Conservation (phyloP, 2,329 filamentous ascomycete genomes). For the Stachybotrys echinatus region DNA sequence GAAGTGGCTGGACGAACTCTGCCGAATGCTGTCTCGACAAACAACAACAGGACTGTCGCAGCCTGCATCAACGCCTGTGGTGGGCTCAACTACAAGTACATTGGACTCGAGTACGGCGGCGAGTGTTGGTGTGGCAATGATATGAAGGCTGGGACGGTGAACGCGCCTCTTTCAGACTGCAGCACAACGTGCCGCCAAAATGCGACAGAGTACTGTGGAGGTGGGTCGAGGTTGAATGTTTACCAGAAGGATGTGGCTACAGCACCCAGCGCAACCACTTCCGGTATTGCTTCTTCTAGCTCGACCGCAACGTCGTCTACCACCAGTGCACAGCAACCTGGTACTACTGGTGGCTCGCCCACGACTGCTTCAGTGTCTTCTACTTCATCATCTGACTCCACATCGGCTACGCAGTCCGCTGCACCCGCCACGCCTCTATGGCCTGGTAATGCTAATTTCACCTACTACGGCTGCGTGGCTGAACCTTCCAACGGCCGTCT, state of each 20-base stretch:
- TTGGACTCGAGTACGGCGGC: background rate
- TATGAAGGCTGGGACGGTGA: background rate
- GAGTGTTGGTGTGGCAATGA: conserved; percentile 1
- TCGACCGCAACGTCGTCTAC: background rate
- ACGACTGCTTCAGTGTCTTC: background rate
- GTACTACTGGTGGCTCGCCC: background rate
- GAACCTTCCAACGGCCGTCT: background rate
- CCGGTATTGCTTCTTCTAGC: background rate
- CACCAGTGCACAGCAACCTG: background rate
- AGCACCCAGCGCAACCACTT: background rate
- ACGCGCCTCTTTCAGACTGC: background rate
- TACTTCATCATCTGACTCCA: background rate
- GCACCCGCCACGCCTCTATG: background rate
- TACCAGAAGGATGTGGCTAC: background rate
- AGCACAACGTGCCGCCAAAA: background rate
- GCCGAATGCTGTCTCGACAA: background rate
- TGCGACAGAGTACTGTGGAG: conserved; percentile 1
- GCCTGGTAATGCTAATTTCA: conserved; percentile 2
- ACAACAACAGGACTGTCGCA: background rate
- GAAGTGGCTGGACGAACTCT: background rate
- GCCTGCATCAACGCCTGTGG: conserved; percentile 1
- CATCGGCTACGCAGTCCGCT: too few relatives aligned
- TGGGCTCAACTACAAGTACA: conserved; percentile 1
- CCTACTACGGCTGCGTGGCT: conserved; percentile 2
- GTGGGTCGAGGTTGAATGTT: background rate